Percentiles rank a stretch among this genome's conserved stretches.
Conservation (phyloP, 441 rosid species). For the Bruguiera hainesii region DNA sequence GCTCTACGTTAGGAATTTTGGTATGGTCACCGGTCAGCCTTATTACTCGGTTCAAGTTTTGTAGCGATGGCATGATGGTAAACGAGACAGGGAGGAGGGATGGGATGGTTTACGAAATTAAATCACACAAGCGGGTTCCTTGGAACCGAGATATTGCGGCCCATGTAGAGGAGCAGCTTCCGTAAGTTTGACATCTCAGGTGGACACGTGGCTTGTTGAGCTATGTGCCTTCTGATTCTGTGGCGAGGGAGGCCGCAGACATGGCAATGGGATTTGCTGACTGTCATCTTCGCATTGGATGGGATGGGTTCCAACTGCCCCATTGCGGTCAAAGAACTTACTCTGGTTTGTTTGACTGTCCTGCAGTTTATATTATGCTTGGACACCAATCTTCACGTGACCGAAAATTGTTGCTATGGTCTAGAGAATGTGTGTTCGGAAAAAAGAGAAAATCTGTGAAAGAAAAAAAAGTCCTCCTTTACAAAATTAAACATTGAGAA, state of each 20-base stretch:
- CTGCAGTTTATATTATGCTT: too few relatives aligned
- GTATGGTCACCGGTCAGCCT: conserved; percentile 21
- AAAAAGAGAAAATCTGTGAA: too few relatives aligned
- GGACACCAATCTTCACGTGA: too few relatives aligned
- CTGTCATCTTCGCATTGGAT: background rate
- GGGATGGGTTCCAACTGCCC: too few relatives aligned
- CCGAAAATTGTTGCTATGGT: background rate
- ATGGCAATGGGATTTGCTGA: conserved; percentile 1
- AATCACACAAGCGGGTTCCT: conserved; percentile 8
- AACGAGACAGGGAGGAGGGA: conserved; percentile 14
- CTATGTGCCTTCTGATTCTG: conserved; percentile 5
- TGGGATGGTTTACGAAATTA: background rate
- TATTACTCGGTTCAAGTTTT: conserved; percentile 21
- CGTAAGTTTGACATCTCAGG: conserved; percentile 3
- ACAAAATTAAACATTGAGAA: too few relatives aligned
- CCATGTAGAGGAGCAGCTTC: background rate
- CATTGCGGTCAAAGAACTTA: too few relatives aligned
- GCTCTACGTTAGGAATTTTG: background rate
- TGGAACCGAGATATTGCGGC: conserved; percentile 7
- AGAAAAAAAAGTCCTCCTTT: too few relatives aligned
- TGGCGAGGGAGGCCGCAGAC: background rate
- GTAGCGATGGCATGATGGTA: conserved; percentile 19
- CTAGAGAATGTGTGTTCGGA: too few relatives aligned
- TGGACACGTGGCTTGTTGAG: conserved; percentile 9
- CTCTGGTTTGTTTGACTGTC: too few relatives aligned